Conservation (phyloP, 169 alveolate genomes). For the Eimeria praecox region DNA sequence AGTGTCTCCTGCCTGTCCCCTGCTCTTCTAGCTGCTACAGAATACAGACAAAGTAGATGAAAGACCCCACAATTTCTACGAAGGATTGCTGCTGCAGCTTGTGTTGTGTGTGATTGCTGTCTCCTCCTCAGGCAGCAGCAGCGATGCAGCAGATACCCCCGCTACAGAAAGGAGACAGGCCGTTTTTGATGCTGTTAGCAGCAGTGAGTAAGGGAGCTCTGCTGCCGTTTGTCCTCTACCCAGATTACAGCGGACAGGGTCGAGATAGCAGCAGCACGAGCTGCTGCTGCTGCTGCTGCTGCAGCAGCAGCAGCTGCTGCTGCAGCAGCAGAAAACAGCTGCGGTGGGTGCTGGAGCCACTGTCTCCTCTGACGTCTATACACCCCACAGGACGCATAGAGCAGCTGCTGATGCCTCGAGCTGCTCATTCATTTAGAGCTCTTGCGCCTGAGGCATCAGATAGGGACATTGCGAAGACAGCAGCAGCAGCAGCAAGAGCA, state of each 20-base stretch:
- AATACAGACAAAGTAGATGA: too few species aligned
- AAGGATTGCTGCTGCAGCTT: too few species aligned
- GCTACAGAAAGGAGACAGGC: conserved; percentile 17
- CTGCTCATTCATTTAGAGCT: conserved; percentile 36
- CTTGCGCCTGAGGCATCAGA: conserved; percentile 38
- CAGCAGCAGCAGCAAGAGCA: conserved; percentile 23
- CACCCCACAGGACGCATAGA: conserved; percentile 68
- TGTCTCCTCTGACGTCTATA: conserved; percentile 44
- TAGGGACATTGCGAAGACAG: background rate
- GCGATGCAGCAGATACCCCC: conserved; percentile 47
- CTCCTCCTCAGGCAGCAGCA: conserved; percentile 57
- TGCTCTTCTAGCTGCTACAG: too few species aligned
- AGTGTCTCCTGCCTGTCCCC: too few species aligned
- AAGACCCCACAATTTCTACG: too few species aligned
- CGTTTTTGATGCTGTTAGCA: conserved; percentile 50
- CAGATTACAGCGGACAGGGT: background rate
- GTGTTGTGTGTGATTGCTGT: background rate
- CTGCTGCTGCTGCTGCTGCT: background rate
- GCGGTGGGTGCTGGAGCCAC: conserved; percentile 62
- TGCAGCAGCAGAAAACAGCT: background rate
- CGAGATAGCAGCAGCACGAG: background rate
- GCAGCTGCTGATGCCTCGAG: conserved; percentile 59
- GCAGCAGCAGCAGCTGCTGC: conserved; percentile 6
- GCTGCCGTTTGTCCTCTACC: conserved; percentile 67
- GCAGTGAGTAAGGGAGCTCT: conserved; percentile 34